Evolutionary conservation across 495 filamentous ascomycete species (phyloP).

Genomic region (Podospora appendiculata): DNA sequence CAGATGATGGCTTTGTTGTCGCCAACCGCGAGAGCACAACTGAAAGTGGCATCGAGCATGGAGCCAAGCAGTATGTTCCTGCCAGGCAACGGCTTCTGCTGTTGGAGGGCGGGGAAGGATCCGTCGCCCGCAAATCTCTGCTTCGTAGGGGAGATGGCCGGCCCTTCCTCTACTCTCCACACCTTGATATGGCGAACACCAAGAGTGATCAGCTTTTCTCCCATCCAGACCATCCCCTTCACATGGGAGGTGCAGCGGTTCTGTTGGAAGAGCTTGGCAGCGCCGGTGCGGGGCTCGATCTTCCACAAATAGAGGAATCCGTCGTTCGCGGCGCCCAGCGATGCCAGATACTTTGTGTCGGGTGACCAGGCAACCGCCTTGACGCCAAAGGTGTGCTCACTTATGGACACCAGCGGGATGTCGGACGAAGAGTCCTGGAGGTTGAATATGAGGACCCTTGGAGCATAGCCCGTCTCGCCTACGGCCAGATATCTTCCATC

Average conservation of each 20-base stretch:
- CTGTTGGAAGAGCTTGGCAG: constrained; percentile 79
- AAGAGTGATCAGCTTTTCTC: constrained; percentile 51
- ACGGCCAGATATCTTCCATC: constrained; percentile 87
- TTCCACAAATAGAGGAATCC: constrained; percentile 92
- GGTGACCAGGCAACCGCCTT: constrained; percentile 81
- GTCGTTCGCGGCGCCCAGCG: constrained; percentile 80
- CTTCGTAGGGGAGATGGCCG: constrained; percentile 39
- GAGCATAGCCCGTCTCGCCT: constrained; percentile 93
- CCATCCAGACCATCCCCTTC: constrained; percentile 83
- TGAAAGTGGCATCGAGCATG: constrained; percentile 77
- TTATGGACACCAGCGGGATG: constrained; percentile 73
- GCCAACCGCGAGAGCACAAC: constrained; percentile 65
- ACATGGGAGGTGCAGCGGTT: constrained; percentile 88
- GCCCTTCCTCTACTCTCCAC: constrained; percentile 70
- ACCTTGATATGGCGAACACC: constrained; percentile 91
- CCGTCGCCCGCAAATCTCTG: constrained; percentile 35
- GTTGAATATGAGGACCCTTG: constrained; percentile 83
- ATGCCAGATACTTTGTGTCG: constrained; percentile 81
- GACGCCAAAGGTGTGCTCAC: constrained; percentile 87
- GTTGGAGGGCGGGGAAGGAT: constrained; percentile 20
- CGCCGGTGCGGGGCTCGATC: constrained; percentile 73
- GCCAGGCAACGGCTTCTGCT: constrained; percentile 47
- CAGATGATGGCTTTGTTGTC: constrained; percentile 62
- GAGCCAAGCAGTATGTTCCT: constrained; percentile 67
- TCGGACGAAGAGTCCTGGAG: constrained; percentile 72